Base-by-base conservation (phyloP, 176 grass and related monocot genomes). In the Thinopyrum elongatum region DNA sequence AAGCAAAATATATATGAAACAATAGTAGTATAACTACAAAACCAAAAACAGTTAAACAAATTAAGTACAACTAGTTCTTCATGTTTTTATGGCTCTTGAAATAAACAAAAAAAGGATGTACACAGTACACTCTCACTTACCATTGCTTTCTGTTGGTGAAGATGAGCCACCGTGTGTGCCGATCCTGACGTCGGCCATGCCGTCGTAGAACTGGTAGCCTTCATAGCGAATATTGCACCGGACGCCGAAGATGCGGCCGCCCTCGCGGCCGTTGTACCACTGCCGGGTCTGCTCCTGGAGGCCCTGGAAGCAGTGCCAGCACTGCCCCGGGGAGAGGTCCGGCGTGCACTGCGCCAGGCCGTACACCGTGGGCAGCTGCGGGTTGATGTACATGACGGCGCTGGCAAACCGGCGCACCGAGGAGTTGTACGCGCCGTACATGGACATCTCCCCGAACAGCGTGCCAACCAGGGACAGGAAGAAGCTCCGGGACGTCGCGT, bases 291-390 rank as follows among this genome's bases (percentile, higher is more conserved):
- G 69, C 4, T 86, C 84, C 51, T 68, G 42, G 23, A 84, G 59
- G 11, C 28, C 79, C 83, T 82, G 73, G 60, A 92, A 84, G 88
- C 81, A 91, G 49, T 39, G 74, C 87, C 80, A 90, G 84, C 94
- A 96, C 77, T 91, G 76, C 5, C 12, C 77, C 30, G 36, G 8
- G 2, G 81, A 57, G 19, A 97, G 82, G 83, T 97, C 95, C 42
- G 78, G 87, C 29, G 92, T 97, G 88, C 95, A 97, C 92, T 94
- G 92, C 49, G 47, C 88, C 27, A 97, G 74, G 0, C 88, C 92
- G 77, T 97, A 94, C 38, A 92, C 91, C 10, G 83, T 87, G 0
- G 94, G 83, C 73, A 89, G 83, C 73, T 73, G 28, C 55, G 82
- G 33, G 78, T 88, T 92, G 38, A 92, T 64, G 79, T 36, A 88